phyloP scores from a whole-genome alignment of 306 rosid species.

The Cyclanthera cordifolia region DNA sequence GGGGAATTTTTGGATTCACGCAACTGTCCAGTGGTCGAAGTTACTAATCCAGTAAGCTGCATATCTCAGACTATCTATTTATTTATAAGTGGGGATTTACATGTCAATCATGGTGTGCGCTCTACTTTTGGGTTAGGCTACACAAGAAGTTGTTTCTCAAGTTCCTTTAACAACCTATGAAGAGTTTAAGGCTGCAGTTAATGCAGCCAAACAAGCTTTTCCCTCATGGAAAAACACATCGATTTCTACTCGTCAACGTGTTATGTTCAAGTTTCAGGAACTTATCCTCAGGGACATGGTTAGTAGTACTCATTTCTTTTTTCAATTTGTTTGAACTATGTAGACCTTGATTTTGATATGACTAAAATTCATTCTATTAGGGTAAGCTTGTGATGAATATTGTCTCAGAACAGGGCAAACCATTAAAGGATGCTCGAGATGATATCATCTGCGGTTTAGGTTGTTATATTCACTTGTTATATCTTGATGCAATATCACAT shows the following conservation, averaged over 20 bases:
- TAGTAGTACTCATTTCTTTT: constrained; percentile 15
- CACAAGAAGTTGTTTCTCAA: constrained; percentile 73
- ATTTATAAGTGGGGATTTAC: constrained; percentile 5
- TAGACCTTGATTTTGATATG: constrained; percentile 2
- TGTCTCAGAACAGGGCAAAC: constrained; percentile 51
- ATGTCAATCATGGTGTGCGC: constrained; percentile 9
- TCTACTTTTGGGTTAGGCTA: constrained; percentile 38
- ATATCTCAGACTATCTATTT: constrained; percentile 11
- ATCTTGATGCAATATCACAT: constrained; percentile 13
- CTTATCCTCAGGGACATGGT: constrained; percentile 64
- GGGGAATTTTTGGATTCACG: constrained; percentile 46
- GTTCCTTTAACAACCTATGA: constrained; percentile 51
- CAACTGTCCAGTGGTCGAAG: constrained; percentile 35
- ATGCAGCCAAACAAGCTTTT: constrained; percentile 66
- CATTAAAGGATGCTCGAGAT: constrained; percentile 46
- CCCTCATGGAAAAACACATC: constrained; percentile 57
- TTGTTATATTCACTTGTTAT: constrained; percentile 24
- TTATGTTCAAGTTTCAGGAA: constrained; percentile 64
- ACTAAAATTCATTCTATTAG: constrained; percentile 27
- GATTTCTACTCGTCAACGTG: constrained; percentile 41
- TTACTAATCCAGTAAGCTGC: constrained; percentile 54
- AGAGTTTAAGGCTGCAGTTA: constrained; percentile 64
- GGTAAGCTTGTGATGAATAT: constrained; percentile 54
- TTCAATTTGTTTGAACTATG: not conserved
- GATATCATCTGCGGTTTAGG: constrained; percentile 68